Evolutionary conservation across 2,329 filamentous ascomycete genomes (phyloP).

Genomic region (Microdochium nivale): DNA sequence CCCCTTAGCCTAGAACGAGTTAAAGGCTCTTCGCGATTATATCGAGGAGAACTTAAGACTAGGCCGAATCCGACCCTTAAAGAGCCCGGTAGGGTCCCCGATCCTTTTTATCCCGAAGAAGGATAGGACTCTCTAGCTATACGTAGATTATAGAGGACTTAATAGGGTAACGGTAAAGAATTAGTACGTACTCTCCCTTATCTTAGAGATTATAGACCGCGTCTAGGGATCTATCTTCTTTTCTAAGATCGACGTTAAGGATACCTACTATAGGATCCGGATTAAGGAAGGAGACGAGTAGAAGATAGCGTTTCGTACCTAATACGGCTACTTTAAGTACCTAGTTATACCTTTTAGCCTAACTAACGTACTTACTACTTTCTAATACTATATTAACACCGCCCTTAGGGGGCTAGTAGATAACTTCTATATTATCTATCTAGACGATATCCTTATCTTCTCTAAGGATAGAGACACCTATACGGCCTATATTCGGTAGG

Average conservation of each 20-base stretch:
- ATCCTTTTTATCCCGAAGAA: too few relatives aligned
- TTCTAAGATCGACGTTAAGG: slow-evolving; percentile 22
- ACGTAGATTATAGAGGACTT: too few relatives aligned
- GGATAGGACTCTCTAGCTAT: too few relatives aligned
- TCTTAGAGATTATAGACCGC: slow-evolving; percentile 17
- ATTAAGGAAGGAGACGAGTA: slow-evolving; percentile 22
- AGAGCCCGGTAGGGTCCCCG: too few relatives aligned
- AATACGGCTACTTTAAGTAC: slow-evolving; percentile 23
- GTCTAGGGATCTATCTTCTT: slow-evolving; percentile 15
- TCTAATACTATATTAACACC: neutral
- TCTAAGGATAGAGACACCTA: too few relatives aligned
- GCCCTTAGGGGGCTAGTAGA: neutral
- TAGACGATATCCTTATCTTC: neutral
- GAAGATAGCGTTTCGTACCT: slow-evolving; percentile 22
- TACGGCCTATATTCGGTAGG: neutral
- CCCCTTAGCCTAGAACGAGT: neutral
- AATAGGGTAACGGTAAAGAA: slow-evolving; percentile 27
- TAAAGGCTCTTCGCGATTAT: neutral
- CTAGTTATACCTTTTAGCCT: too few relatives aligned
- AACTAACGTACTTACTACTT: neutral
- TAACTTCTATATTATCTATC: slow-evolving; percentile 11
- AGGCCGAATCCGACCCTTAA: neutral
- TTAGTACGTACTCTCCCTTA: slow-evolving; percentile 18
- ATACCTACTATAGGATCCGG: slow-evolving; percentile 20
- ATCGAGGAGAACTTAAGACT: neutral